Conservation (phyloP, 192 early-diverging fungal genomes). For the Linnemannia elongata region DNA sequence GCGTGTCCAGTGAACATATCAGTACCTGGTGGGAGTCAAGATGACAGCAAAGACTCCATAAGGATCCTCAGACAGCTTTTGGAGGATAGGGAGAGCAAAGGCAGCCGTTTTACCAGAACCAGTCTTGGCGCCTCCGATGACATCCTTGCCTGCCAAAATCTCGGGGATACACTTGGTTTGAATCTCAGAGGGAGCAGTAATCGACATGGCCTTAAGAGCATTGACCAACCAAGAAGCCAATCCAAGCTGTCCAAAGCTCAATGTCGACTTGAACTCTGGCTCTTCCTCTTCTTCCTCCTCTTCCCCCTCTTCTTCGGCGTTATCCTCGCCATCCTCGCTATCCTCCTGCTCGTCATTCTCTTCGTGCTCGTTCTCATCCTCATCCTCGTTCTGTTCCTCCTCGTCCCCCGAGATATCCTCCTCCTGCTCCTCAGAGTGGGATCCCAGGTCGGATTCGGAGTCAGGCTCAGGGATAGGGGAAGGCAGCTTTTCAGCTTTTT, state of each 20-base stretch:
- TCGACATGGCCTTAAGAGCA: conserved; percentile 84
- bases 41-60: conserved; percentile 98
- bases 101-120: conserved; percentile 98
- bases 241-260: conserved; percentile 79
- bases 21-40: conserved; percentile 91
- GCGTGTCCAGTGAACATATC: neutral
- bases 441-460: neutral
- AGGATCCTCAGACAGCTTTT: conserved; percentile 94
- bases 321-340: neutral
- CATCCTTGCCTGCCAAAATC: conserved; percentile 82
- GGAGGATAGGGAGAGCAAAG: conserved; percentile 97
- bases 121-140: conserved; percentile 96
- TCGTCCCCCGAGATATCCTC: neutral
- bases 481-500: conserved; percentile 6
- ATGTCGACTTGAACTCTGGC: conserved; percentile 13
- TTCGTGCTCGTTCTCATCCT: neutral
- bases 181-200: conserved; percentile 91
- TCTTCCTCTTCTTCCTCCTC: conserved; percentile 59
- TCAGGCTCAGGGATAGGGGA: neutral
- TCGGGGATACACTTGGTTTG: conserved; percentile 89
- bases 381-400: conserved; percentile 6
- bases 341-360: conserved; percentile 3
- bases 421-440: neutral
- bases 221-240: conserved; percentile 87
- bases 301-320: conserved; percentile 17